Evolutionary conservation across 495 filamentous ascomycete species (phyloP).

Genomic region (Penicillium antarcticum): DNA sequence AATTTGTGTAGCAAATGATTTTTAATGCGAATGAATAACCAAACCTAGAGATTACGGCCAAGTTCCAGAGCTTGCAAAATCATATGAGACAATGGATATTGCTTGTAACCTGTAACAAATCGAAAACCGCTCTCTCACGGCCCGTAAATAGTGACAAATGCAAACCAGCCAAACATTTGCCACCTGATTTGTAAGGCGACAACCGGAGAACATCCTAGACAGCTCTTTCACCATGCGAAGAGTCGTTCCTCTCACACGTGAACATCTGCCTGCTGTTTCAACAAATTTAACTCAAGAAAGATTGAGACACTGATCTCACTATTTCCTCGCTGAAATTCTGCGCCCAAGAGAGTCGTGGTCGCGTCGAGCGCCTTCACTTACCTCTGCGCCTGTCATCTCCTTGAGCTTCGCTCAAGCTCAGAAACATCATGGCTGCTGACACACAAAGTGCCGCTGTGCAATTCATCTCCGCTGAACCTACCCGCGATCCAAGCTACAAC

Average conservation of each 20-base stretch:
- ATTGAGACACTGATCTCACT: background rate
- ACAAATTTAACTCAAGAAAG: background rate
- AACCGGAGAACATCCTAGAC: background rate
- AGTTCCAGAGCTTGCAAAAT: too few species aligned
- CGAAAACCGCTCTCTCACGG: too few species aligned
- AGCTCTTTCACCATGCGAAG: background rate
- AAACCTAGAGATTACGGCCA: background rate
- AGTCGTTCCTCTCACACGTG: background rate
- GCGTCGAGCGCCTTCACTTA: too few species aligned
- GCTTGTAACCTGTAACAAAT: too few species aligned
- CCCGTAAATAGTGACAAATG: background rate
- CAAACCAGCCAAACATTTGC: slow-evolving; percentile 9
- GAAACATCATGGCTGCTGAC: slow-evolving; percentile 36
- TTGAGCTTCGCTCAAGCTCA: background rate
- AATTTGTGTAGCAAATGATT: too few species aligned
- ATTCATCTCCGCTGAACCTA: slow-evolving; percentile 35
- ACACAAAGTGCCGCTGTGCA: slow-evolving; percentile 30
- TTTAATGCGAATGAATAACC: background rate
- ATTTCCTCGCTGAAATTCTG: background rate
- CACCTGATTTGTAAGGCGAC: slow-evolving; percentile 15
- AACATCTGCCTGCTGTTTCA: too few species aligned
- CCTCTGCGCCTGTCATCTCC: too few species aligned
- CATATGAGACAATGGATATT: too few species aligned
- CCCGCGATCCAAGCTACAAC: slow-evolving; percentile 55
- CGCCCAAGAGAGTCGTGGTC: background rate